These are phyloP conservation scores for Colletotrichum agaves DNA, from an alignment of 2,329 filamentous ascomycete genomes.

Conservation along the genomic window DNA sequence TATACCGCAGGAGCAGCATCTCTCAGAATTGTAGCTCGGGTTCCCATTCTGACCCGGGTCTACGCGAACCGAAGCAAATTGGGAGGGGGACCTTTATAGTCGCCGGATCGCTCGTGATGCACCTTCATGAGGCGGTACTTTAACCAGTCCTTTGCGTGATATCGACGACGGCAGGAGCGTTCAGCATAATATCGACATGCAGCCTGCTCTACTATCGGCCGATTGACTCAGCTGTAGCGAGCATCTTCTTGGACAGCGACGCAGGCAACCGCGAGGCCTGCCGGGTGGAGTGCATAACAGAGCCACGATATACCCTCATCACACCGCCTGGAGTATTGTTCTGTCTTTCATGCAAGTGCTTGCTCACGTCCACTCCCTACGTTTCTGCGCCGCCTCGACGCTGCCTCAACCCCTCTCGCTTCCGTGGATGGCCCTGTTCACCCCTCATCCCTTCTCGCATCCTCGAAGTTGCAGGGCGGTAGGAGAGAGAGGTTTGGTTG, in stretches of 20 bases:
- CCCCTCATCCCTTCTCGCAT: not conserved
- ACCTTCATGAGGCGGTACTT: not conserved
- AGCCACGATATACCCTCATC: constrained; percentile 34
- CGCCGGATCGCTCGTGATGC: not conserved
- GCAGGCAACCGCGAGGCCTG: not conserved
- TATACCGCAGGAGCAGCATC: too few species aligned
- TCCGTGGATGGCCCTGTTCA: constrained; percentile 1
- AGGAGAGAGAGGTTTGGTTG: not conserved
- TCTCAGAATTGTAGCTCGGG: too few species aligned
- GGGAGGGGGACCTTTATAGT: not conserved
- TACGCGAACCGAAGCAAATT: not conserved
- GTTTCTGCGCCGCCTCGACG: constrained; percentile 12
- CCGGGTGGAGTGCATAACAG: constrained; percentile 25
- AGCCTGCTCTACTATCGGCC: not conserved
- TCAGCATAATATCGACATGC: not conserved
- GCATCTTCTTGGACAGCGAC: not conserved
- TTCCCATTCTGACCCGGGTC: constrained; percentile 4
- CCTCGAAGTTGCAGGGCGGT: not conserved
- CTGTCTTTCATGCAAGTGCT: constrained; percentile 12
- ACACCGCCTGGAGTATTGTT: constrained; percentile 1
- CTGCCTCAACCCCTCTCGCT: constrained; percentile 14
- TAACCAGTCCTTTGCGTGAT: not conserved
- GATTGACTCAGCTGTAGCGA: constrained; percentile 3
- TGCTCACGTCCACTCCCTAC: not conserved
- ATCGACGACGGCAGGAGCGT: not conserved